Base-by-base conservation (phyloP, 2,329 filamentous ascomycete species). In the Zymoseptoria passerinii region DNA sequence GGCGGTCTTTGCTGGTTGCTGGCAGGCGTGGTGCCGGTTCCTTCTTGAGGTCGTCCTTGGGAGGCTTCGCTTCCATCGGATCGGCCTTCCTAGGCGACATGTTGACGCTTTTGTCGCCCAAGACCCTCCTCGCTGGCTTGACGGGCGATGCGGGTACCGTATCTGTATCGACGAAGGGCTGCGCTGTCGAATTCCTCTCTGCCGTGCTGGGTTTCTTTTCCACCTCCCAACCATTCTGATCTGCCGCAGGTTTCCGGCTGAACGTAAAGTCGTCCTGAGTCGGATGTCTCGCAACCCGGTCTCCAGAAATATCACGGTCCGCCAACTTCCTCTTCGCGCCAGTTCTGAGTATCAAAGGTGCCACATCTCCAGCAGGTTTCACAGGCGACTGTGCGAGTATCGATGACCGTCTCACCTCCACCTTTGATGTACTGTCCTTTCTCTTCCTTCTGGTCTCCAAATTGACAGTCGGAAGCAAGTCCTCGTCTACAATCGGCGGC, bases 251-350 rank as follows among this genome's bases (percentile, higher is more conserved):
- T 48, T 70, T 75, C 28, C 78, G 73, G 61, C 72, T 80, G 66
- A 77, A 81, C 10, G 73, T 73, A 66, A 81, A 81, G 28, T 75
- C 71, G 19, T 77, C 78, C 50, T 70, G 67, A 16, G 61, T 63
- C 1, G 64, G 63, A 7, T 68, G 67, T 27, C 63, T 67, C 28
- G 62, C 66, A 3, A 63, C 52, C 27, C 77, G 76, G 19, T 81
- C 78, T n/a, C 2, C 35, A 44, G 35, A 44, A 9, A 77, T 77
- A 48, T 83, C 80, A 48, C 80, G 75, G 18, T 79, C 76, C 57
- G 75, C 79, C 54, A 84, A 77, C 66, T 85, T 84, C 53, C 82
- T 76, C 71, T 85, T 84, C 23, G 79, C 76, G 18, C 80, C 80
- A 53, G 76, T 76, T 54, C 77, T 76, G 3, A 75, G 64, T 28